Conservation (phyloP, 2,329 filamentous ascomycete genomes). For the Hypoxylon rubiginosum region DNA sequence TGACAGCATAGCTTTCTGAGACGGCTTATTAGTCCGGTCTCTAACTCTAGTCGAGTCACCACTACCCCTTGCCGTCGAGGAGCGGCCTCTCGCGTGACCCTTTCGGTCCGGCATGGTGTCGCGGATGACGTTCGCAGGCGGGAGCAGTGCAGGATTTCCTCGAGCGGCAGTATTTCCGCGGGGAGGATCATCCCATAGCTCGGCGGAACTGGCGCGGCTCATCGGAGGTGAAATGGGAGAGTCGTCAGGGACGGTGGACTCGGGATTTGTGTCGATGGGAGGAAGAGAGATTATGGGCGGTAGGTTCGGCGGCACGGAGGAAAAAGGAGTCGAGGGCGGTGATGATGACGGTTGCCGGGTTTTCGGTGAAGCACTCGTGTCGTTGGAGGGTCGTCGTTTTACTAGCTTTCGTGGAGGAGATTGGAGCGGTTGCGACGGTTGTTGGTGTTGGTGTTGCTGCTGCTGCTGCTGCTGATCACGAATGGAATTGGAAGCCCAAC, state of each 20-base stretch:
- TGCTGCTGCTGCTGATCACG: conserved; percentile 32
- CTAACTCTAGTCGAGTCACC: conserved; percentile 57
- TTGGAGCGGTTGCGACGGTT: conserved; percentile 15
- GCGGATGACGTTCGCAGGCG: conserved; percentile 46
- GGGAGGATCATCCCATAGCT: conserved; percentile 48
- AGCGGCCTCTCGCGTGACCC: conserved; percentile 62
- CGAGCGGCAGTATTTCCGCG: conserved; percentile 40
- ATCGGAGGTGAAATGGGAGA: conserved; percentile 37
- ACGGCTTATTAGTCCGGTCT: conserved; percentile 62
- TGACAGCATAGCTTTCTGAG: conserved; percentile 97
- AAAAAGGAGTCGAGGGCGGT: conserved; percentile 44
- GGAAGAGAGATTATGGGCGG: conserved; percentile 59
- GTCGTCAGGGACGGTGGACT: conserved; percentile 33
- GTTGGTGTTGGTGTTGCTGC: conserved; percentile 31
- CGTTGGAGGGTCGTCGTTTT: conserved; percentile 49
- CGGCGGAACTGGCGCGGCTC: conserved; percentile 45
- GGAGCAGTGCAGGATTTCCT: conserved; percentile 44
- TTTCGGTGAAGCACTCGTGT: conserved; percentile 44
- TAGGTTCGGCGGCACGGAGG: conserved; percentile 54
- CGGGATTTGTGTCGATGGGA: conserved; percentile 53
- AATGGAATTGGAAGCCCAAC: conserved; percentile 26
- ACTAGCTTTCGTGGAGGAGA: conserved; percentile 48
- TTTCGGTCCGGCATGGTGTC: conserved; percentile 55
- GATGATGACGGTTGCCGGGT: conserved; percentile 31
- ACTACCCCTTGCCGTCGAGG: conserved; percentile 61